Base-by-base conservation (phyloP, 2,329 filamentous ascomycete species). In the Fusarium anguioides region DNA sequence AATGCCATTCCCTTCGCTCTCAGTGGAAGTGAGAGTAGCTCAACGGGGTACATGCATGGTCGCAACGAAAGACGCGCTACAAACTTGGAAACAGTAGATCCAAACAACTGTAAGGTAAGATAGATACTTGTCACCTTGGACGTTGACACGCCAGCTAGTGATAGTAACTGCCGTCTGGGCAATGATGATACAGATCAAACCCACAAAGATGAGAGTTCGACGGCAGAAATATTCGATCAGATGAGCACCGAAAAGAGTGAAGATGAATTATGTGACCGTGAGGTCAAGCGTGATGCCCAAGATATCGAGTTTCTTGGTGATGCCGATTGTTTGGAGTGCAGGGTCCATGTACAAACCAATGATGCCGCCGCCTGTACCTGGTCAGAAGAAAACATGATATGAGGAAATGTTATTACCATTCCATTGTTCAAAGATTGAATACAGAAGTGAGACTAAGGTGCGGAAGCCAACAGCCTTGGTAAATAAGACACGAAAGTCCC, bases 1-100 rank as follows among this genome's bases (percentile, higher is more conserved):
- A 72, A 31, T 3, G 66, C 69, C 69, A 72, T 71, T 5, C 69
- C 66, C 45, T 72, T 72, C 8, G 69, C 69, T 31, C 69, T 53
- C 6, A 71, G n/a, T 3, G 69, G 48, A 1, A 72, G 59, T 2
- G 68, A 71, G 6, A 72, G 49, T 1, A 72, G 8, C n/a, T 72
- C 69, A 5, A 72, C 69, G 4, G 69, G 69, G 8, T 71, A 71
- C 8, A 26, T 72, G 69, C 68, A 71, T 71, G 3, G 68, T 72
- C 2, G 69, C 69, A n/a, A 72, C 71, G 17, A 63, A 66, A 15
- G 57, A 60, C n/a, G 69, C 69, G 23, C 69, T 72, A 41, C 68
- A 71, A 4, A 72, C 68, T 27, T 72, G 69, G 35, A 68, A 72
- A 24, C 50, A 55, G 21, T 66, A 72, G 6, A 72, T 68, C 68